phyloP scores from a whole-genome alignment of 352 stramenopile genomes.

The Pythium insidiosum region DNA sequence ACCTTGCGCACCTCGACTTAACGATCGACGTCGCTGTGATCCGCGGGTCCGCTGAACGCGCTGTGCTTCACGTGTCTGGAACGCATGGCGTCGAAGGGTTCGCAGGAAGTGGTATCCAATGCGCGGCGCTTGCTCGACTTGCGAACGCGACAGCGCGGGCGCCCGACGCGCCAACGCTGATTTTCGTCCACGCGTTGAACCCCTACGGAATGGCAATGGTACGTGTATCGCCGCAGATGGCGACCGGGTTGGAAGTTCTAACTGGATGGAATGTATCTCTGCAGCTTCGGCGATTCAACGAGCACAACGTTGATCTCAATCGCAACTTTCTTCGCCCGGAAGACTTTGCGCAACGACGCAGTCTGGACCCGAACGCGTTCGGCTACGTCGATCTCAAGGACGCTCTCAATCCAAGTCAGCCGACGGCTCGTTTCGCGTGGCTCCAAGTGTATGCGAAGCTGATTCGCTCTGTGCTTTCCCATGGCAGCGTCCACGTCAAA shows the following conservation, averaged over 20 bases:
- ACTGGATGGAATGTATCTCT: too few relatives aligned
- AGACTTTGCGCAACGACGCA: conserved; percentile 40
- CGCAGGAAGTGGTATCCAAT: conserved; percentile 77
- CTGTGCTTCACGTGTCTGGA: conserved; percentile 71
- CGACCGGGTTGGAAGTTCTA: background rate
- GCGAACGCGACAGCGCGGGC: background rate
- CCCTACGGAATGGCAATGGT: conserved; percentile 85
- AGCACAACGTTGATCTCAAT: conserved; percentile 94
- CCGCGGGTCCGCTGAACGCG: conserved; percentile 25
- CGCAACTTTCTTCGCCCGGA: conserved; percentile 75
- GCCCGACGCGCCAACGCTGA: conserved; percentile 61
- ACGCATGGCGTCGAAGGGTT: conserved; percentile 82
- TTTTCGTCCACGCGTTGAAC: conserved; percentile 92
- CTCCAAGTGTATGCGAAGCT: conserved; percentile 42
- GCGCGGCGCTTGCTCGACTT: conserved; percentile 23
- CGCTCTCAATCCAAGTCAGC: conserved; percentile 57
- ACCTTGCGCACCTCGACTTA: conserved; percentile 37
- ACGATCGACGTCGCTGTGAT: conserved; percentile 64
- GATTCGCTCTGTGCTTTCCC: conserved; percentile 19
- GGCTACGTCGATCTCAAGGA: conserved; percentile 71
- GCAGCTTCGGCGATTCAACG: conserved; percentile 85
- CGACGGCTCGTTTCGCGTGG: background rate
- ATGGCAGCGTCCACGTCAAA: conserved; percentile 62
- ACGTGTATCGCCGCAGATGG: background rate
- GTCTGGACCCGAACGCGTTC: conserved; percentile 58